Percentiles rank a stretch among this genome's conserved stretches.
Evolutionary conservation across 1,284 basidiomycete genomes (phyloP).

Genomic region (Trichosporon sp.): DNA sequence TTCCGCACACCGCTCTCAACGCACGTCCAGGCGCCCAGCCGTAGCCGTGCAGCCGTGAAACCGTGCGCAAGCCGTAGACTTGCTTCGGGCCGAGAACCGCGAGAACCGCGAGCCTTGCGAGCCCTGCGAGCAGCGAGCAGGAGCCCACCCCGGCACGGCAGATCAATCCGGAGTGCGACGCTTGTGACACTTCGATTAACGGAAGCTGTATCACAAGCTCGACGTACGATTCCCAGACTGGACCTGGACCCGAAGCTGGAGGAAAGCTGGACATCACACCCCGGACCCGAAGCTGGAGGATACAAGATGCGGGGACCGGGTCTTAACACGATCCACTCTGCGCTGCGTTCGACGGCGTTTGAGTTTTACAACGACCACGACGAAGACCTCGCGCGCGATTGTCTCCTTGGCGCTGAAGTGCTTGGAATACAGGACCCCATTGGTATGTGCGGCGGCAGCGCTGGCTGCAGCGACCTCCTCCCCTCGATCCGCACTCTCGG

Average conservation of each 20-base stretch:
- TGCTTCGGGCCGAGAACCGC: not conserved
- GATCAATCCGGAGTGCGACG: not conserved
- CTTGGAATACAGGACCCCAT: slow-evolving; percentile 17
- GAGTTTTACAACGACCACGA: not conserved
- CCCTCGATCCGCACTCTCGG: not conserved
- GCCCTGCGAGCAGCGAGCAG: too few species aligned
- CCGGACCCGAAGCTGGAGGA: not conserved
- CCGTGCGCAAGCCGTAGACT: slow-evolving; percentile 4
- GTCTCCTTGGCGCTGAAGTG: slow-evolving; percentile 14
- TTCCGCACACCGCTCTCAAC: not conserved
- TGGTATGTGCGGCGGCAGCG: not conserved
- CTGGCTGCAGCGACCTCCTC: not conserved
- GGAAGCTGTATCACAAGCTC: not conserved
- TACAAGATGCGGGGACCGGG: not conserved
- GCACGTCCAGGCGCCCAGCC: not conserved
- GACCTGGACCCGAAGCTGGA: not conserved
- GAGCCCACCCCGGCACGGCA: not conserved
- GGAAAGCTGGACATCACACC: too few species aligned
- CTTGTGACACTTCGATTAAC: not conserved
- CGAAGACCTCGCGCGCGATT: not conserved
- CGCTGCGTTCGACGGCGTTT: slow-evolving; percentile 8
- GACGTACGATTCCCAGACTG: not conserved
- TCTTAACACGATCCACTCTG: slow-evolving; percentile 1
- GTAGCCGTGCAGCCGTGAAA: not conserved
- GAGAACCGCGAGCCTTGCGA: too few species aligned